Evolutionary conservation across 345 rosid species (phyloP).

Genomic region (Erucastrum elatum): DNA sequence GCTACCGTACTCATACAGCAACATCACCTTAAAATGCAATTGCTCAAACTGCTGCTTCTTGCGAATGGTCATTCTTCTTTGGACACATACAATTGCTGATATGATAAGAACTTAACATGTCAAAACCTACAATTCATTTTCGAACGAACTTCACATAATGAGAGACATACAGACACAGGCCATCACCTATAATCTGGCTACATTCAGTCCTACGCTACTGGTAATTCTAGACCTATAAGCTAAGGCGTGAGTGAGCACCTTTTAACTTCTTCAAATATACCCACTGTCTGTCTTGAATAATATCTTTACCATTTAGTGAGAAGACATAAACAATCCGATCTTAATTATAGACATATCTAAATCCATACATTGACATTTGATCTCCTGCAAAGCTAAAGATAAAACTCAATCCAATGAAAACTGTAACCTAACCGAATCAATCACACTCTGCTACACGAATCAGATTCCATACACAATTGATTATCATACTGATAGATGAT

Average conservation of each 20-base stretch:
- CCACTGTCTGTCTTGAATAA: neutral
- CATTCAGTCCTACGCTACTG: neutral
- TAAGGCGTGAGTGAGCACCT: constrained; percentile 4
- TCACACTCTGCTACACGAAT: constrained; percentile 7
- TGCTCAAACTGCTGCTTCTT: neutral
- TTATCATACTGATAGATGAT: neutral
- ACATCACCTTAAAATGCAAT: neutral
- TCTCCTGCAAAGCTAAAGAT: constrained; percentile 16
- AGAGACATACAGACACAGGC: too few species aligned
- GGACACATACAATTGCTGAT: neutral
- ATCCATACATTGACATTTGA: neutral
- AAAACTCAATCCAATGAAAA: neutral
- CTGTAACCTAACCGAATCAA: neutral
- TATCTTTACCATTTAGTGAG: neutral
- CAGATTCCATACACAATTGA: constrained; percentile 30
- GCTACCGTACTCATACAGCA: neutral
- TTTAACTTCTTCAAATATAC: neutral
- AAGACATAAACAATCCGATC: neutral
- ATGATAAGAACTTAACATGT: neutral
- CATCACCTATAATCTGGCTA: neutral
- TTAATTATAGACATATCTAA: neutral
- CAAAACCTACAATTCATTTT: neutral
- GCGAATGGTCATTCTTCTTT: neutral
- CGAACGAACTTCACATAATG: too few species aligned
- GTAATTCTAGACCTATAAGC: neutral